Conservation (phyloP, 805 yeast genomes). For the Priceomyces castillae region DNA sequence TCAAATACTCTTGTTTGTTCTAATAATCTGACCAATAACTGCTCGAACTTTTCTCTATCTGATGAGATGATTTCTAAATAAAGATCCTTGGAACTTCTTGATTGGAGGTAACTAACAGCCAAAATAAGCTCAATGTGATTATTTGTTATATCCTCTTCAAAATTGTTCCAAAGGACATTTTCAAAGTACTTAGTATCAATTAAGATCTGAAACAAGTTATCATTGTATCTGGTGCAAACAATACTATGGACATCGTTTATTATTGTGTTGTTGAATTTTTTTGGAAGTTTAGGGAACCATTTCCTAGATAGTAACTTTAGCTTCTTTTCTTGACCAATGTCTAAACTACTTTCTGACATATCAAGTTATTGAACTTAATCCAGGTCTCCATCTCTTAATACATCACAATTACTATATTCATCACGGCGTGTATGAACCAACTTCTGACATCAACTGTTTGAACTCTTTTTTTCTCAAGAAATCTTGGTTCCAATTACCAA, state of each 20-base stretch:
- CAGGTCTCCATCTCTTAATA: background rate
- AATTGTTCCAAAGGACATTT: conserved; percentile 40
- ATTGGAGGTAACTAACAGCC: conserved; percentile 14
- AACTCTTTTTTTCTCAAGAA: background rate
- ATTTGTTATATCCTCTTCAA: conserved; percentile 37
- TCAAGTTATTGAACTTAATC: background rate
- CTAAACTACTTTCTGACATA: background rate
- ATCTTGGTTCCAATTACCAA: background rate
- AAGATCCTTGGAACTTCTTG: conserved; percentile 8
- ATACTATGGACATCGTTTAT: conserved; percentile 17
- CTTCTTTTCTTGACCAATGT: background rate
- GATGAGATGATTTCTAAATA: conserved; percentile 12
- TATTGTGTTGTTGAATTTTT: conserved; percentile 14
- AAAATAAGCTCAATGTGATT: conserved; percentile 38
- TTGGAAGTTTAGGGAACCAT: conserved; percentile 19
- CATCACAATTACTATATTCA: too few species aligned
- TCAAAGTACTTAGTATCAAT: conserved; percentile 20
- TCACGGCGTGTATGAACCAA: background rate
- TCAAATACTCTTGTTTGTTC: conserved; percentile 17
- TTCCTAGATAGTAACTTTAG: conserved; percentile 9
- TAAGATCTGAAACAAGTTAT: conserved; percentile 9
- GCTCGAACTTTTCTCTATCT: conserved; percentile 21
- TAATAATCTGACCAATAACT: conserved; percentile 27
- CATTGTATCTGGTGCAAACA: background rate
- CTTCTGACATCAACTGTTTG: background rate